phyloP scores from a whole-genome alignment of 768 basidiomycete species.

The Phylloporus arenicola region DNA sequence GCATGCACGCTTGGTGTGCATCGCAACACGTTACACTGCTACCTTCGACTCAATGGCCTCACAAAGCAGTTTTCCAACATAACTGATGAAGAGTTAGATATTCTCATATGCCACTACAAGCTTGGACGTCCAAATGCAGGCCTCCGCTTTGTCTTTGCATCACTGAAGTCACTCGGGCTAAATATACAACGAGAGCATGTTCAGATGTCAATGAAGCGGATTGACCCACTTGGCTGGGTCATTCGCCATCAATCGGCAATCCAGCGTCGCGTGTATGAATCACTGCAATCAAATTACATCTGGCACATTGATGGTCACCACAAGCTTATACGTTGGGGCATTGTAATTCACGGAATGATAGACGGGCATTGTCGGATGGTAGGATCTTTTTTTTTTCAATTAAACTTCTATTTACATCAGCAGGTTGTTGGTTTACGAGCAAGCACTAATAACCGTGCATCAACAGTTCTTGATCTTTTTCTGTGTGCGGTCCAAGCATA shows the following conservation, averaged over 20 bases:
- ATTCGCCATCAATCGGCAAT: neutral
- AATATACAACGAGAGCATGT: neutral
- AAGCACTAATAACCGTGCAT: neutral
- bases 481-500: too few relatives aligned
- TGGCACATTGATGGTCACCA: neutral
- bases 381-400: too few relatives aligned
- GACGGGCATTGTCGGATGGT: neutral
- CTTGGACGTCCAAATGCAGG: slow-evolving; percentile 5
- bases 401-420: neutral
- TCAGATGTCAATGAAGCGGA: neutral
- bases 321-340: neutral
- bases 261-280: neutral
- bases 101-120: slow-evolving; percentile 4
- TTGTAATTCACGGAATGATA: neutral
- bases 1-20: too few relatives aligned
- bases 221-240: neutral
- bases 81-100: slow-evolving; percentile 15
- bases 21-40: too few relatives aligned
- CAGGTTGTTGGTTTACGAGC: neutral
- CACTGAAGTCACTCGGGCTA: neutral
- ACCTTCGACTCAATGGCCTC: neutral
- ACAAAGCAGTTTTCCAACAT: slow-evolving; percentile 10
- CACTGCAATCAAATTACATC: neutral
- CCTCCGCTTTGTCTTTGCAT: slow-evolving; percentile 7
- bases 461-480: too few relatives aligned